Base-by-base conservation (phyloP, 176 grass and related monocot genomes). In the Pontederia paniculata region DNA sequence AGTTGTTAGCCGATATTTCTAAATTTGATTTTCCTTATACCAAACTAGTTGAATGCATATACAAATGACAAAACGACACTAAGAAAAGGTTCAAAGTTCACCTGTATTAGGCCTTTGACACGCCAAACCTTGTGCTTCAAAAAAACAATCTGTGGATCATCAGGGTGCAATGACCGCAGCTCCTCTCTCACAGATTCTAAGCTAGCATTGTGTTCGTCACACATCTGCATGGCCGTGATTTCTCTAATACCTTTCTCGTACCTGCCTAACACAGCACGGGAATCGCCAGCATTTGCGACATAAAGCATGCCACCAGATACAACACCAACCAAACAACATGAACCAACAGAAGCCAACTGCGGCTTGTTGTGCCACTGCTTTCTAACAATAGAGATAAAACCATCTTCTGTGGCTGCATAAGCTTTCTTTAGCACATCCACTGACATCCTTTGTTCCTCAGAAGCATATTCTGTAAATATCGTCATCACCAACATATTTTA, bases 61-160 rank as follows among this genome's bases (percentile, higher is more conserved):
- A 6, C 3, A 37, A 37, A 37, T 37, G 9, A 3, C 12, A 23
- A n/a, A 62, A 58, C 9, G 25, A 20, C 25, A 14, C 12, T 25
- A 12, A 12, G 25, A 21, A 8, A 21, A 14, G 7, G 19, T 46
- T 31, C 11, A 8, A 41, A 9, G 19, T 58, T 23, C 44, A 89
- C 81, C 86, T 89, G 81, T 70, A 89, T 89, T 57, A 89, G 60
- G 66, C 81, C 81, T 50, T 89, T 89, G 8, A 89, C 86, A 16
- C 86, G 77, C 86, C 81, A 84, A 72, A 89, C 86, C 12, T 89
- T 84, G 72, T 81, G 77, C 68, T 84, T 89, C 1, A 89, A 73
- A 31, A 84, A 70, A 23, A 89, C 81, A 42, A 84, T 81, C 8
- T 63, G 70, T 8, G 77, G 77, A 63, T 89, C 81, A 18, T 84